Evolutionary conservation across 441 rosid species (phyloP), one percentile per base, ranked within the genome.

Genomic region (Populus hybrid): DNA sequence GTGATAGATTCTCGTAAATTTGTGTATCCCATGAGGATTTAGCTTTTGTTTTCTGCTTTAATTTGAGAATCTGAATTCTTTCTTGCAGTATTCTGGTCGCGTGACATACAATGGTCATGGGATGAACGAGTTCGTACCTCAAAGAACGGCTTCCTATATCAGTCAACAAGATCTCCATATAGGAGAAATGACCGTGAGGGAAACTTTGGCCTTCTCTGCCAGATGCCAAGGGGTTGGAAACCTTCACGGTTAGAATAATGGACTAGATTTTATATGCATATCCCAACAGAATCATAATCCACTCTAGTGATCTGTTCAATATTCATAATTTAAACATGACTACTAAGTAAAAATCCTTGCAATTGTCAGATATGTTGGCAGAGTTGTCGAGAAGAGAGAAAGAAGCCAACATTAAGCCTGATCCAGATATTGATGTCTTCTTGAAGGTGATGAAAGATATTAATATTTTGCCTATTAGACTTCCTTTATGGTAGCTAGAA

Each of bases 331-430:
- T 46, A 8, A 30, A 1, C 54, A 7, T 34, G 26, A 38, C 34
- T 36, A 34, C 24, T 28, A 24, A 63, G 3, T 3, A 23, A 71
- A 20, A 6, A 12, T 59, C 11, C 26, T 50, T 32, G 30, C 42
- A 38, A 42, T 69, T 61, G 65, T 67, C 82, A 84, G 86, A 77
- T 26, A 24, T 81, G 79, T 30, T 84, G 11, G 80, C 69, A 3
- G 86, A 84, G 73, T 28, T 84, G 75, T 54, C 65, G 6, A 81
- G 82, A 77, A 79, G 86, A 64, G 86, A 84, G 73, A 84, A 84
- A 71, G 79, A 57, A 57, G 66, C 77, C 16, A 79, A 79, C 21
- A 79, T 81, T 5, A 84, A 76, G 72, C 86, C 86, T 11, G 84
- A 84, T 73, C 81, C 73, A 2, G 86, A 81, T 63, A 9, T 84